Conservation (phyloP, 805 yeast species). For the Naumovozyma dairenensis region DNA sequence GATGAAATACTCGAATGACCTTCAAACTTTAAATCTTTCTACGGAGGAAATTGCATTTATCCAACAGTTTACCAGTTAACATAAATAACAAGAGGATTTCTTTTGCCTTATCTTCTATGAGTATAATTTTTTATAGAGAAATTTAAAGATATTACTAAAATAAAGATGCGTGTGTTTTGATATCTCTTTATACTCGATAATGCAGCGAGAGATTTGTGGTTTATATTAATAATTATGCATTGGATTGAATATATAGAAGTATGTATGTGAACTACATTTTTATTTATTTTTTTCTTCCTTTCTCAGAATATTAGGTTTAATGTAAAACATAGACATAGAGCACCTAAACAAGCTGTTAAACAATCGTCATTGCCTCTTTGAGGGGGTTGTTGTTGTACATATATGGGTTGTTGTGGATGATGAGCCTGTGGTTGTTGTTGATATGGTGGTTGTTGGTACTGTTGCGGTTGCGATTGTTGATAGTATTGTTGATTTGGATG, state of each 20-base stretch:
- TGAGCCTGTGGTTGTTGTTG: slow-evolving; percentile 31
- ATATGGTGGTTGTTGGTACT: slow-evolving; percentile 21
- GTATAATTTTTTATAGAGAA: too few relatives aligned
- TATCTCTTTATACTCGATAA: too few relatives aligned
- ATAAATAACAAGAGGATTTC: too few relatives aligned
- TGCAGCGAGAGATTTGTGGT: too few relatives aligned
- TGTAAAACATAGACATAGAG: slow-evolving; percentile 43
- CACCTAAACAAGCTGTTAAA: slow-evolving; percentile 41
- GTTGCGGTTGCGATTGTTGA: slow-evolving; percentile 7
- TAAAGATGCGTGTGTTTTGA: too few relatives aligned
- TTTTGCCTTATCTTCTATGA: too few relatives aligned
- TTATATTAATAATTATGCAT: too few relatives aligned
- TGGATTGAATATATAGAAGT: too few relatives aligned
- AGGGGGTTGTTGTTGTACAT: slow-evolving; percentile 38
- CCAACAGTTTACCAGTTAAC: slow-evolving; percentile 18
- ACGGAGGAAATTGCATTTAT: slow-evolving; percentile 20
- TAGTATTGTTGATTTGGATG: slow-evolving; percentile 8
- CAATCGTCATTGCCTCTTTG: slow-evolving; percentile 31
- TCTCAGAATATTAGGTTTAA: slow-evolving; percentile 37
- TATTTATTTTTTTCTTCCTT: too few relatives aligned
- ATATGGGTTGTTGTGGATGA: slow-evolving; percentile 39
- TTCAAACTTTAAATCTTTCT: slow-evolving; percentile 15
- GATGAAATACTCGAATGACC: slow-evolving; percentile 15
- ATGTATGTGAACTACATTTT: too few relatives aligned
- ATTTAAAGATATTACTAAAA: too few relatives aligned